Base-by-base conservation (phyloP, 768 basidiomycete genomes). In the Jaapia argillacea region DNA sequence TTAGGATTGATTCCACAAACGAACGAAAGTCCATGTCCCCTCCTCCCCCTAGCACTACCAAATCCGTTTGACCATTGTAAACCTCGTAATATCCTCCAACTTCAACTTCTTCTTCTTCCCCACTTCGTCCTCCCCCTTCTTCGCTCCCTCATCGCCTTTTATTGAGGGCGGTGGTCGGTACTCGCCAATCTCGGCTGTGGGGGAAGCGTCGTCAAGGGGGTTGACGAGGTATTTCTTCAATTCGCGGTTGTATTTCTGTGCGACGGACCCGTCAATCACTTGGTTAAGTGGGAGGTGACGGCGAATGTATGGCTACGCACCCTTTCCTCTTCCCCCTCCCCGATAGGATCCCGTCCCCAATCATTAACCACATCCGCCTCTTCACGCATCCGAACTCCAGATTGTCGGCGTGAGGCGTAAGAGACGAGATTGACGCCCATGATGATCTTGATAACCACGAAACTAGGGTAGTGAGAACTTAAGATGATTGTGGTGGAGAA, bases 11-110 rank as follows among this genome's bases (percentile, higher is more conserved):
- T n/a, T n/a, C n/a, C n/a, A n/a, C n/a, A n/a, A n/a, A n/a, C n/a
- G n/a, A n/a, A n/a, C n/a, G n/a, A n/a, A n/a, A n/a, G n/a, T n/a
- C n/a, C n/a, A n/a, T n/a, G n/a, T n/a, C n/a, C n/a, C n/a, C n/a
- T n/a, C n/a, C n/a, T n/a, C n/a, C n/a, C n/a, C n/a, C n/a, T n/a
- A n/a, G n/a, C n/a, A 20, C 60, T 50, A 81, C 76, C 77, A 93
- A 36, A 94, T 93, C 42, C 88, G 71, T 57, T 94, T 94, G 37
- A 94, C 85, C 92, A 97, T 97, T 16, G 91, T 94, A 68, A 86
- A 97, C 44, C 92, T 64, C 25, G 89, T 94, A 40, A 97, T 72
- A 55, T 94, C 89, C 58, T 96, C 91, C 40, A 97, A 61, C 46
- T 77, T 76, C 45, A 87, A 71, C 37, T 79, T 68, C 45, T 74